Base-by-base conservation (phyloP, 148 eudicot genomes). In the Rhododendron henanense region DNA sequence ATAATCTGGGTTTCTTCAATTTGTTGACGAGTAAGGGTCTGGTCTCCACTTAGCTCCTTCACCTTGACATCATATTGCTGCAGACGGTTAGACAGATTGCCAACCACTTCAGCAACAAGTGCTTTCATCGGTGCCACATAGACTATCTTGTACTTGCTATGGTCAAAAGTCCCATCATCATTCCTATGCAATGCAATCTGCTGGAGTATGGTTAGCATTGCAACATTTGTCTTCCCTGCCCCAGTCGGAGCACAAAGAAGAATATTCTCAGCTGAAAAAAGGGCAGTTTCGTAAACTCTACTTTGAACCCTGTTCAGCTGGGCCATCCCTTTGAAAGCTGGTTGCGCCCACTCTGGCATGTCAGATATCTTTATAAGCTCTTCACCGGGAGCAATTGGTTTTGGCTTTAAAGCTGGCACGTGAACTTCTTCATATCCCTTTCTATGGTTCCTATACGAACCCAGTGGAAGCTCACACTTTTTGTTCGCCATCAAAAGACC, bases 41-140 rank as follows among this genome's bases (percentile, higher is more conserved):
- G 95, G 84, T 93, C 95, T 81, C 95, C 95, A 88, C 95, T 93
- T 87, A 93, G 87, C 90, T 93, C 95, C 88, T 91, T 93, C 87
- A 93, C 95, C 82, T 83, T 91, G 76, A 92, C 92, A 48, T 89
- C 90, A 75, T 93, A 93, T 78, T 89, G 88, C 87, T 91, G 85
- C 86, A 93, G 88, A 81, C 95, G 92, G 80, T 93, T 84, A 2
- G 95, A 91, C 76, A 93, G 63, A 45, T 92, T 93, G 51, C 94
- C 94, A 47, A 93, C 95, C 57, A 93, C 93, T 88, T 93, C 94
- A 44, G 94, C 94, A 81, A 93, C 95, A 79, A 93, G 92, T 71
- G 94, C 95, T 85, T 92, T 93, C 94, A 92, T 93, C 1, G 95
- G 94, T 55, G 94, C 95, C 63, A 93, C 95, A 83, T 93, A 93